Conservation (phyloP, 441 rosid species). For the Rhodomyrtus psidioides region DNA sequence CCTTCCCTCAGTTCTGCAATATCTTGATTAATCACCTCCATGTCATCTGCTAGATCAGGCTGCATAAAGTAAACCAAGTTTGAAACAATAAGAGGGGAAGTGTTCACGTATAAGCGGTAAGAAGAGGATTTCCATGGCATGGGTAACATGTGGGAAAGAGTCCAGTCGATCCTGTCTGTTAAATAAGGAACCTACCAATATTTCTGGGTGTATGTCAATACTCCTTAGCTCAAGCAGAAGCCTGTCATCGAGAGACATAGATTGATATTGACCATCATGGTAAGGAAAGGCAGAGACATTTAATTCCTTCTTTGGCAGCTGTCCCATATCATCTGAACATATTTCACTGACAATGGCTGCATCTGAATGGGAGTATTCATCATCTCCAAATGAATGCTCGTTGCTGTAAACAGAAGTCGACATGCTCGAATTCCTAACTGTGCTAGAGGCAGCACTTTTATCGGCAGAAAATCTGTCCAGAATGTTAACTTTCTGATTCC, state of each 20-base stretch:
- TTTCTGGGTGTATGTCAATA: slow-evolving; percentile 7
- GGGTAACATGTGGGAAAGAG: neutral
- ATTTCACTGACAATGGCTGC: slow-evolving; percentile 11
- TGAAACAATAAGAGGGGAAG: neutral
- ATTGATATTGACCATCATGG: neutral
- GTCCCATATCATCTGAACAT: slow-evolving; percentile 10
- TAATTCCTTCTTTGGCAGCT: slow-evolving; percentile 5
- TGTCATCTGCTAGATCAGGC: slow-evolving; percentile 14
- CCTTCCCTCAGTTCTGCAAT: slow-evolving; percentile 1
- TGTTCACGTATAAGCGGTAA: neutral
- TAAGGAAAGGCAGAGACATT: neutral
- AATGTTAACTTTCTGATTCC: slow-evolving; percentile 6
- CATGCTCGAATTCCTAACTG: slow-evolving; percentile 12
- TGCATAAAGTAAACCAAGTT: neutral
- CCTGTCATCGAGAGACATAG: neutral
- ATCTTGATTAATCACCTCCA: neutral
- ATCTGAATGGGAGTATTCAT: slow-evolving; percentile 13
- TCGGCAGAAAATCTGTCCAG: slow-evolving; percentile 8
- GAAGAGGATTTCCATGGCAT: neutral
- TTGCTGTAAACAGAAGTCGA: slow-evolving; percentile 12
- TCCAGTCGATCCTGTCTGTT: neutral
- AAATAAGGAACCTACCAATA: slow-evolving; percentile 1
- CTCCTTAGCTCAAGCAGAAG: slow-evolving; percentile 9
- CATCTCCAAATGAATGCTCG: slow-evolving; percentile 12
- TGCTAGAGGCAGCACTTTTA: slow-evolving; percentile 6